Conservation (phyloP, 1,139 yeast genomes). For the Chernovozyma sophiae-reginae region DNA sequence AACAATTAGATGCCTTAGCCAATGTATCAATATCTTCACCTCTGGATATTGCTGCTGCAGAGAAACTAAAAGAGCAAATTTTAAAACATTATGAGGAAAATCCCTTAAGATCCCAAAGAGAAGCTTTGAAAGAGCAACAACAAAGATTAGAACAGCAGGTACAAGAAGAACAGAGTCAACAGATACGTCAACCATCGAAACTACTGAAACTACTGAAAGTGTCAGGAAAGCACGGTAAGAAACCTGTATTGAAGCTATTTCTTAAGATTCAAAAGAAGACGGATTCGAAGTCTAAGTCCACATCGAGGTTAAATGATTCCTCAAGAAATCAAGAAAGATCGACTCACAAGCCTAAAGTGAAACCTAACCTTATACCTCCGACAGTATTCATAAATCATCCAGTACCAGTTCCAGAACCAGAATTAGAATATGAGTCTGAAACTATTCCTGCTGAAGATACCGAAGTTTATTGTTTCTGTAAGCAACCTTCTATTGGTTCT, state of each 20-base stretch:
- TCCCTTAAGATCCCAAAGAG: constrained; percentile 38
- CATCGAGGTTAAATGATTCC: too few species aligned
- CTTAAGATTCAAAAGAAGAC: constrained; percentile 22
- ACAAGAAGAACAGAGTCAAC: constrained; percentile 9
- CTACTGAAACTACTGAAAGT: constrained; percentile 4
- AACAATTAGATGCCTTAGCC: constrained; percentile 22
- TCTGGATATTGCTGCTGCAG: constrained; percentile 6
- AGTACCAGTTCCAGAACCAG: too few species aligned
- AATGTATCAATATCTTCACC: constrained; percentile 6
- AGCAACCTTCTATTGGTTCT: constrained; percentile 42
- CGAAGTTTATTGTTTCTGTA: constrained; percentile 38
- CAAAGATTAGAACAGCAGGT: constrained; percentile 10
- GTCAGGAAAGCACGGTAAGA: background rate
- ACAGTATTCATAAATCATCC: background rate
- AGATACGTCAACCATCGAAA: constrained; percentile 11
- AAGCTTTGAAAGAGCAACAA: constrained; percentile 34
- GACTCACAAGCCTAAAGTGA: background rate
- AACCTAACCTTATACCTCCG: background rate
- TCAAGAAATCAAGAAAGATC: background rate
- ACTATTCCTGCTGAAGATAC: constrained; percentile 17
- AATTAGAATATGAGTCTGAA: too few species aligned
- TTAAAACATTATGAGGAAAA: constrained; percentile 30
- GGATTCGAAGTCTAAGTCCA: background rate
- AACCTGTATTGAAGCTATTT: constrained; percentile 19
- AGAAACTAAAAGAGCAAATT: constrained; percentile 28